Evolutionary conservation across 345 rosid species (phyloP), one percentile per base, ranked within the genome.

Genomic region (Populus euphratica): DNA sequence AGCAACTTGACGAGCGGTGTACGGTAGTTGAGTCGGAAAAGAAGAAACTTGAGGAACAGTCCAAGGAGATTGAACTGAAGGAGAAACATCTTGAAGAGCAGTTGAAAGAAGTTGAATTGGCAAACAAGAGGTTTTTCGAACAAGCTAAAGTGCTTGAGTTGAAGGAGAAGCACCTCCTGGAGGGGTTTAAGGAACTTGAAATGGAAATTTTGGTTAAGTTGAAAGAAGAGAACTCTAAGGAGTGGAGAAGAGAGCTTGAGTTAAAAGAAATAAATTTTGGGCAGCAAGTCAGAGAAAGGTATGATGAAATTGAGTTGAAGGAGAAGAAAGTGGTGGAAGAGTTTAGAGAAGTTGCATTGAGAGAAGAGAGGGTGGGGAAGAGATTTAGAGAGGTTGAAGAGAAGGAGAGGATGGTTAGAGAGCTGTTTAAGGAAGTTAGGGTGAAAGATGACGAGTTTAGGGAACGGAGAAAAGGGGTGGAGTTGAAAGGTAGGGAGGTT

Each of bases 161-260:
- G 43, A 72, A 72, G 66, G 65, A 72, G 20, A 20, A 52, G 16
- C 75, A 54, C 54, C 11, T 52, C 5, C 44, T 52, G 31, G 44
- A 33, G 47, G 13, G 23, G 23, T n/a, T 8, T 6, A 33, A 11
- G 47, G 20, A 50, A 21, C 27, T 21, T 17, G 29, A 52, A 72
- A 43, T 43, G 47, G 47, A 3, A 2, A 43, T 11, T 43, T 43
- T 43, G 47, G 47, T 43, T 10, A 43, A 43, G 14, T 17, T 25
- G 74, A 72, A 52, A 54, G 74, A 33, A n/a, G 39, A 52, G 23
- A 31, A 52, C n/a, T 31, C 47, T 49, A 73, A 78, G 62, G 63
- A 36, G 17, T 69, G 73, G 8, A 36, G 75, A 12, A 43, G 21
- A 56, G 73, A 72, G 23, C 59, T 82, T 38, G 75, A 64, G 68